Base-by-base conservation (phyloP, 2,329 filamentous ascomycete genomes). In the Neofusicoccum parvum region DNA sequence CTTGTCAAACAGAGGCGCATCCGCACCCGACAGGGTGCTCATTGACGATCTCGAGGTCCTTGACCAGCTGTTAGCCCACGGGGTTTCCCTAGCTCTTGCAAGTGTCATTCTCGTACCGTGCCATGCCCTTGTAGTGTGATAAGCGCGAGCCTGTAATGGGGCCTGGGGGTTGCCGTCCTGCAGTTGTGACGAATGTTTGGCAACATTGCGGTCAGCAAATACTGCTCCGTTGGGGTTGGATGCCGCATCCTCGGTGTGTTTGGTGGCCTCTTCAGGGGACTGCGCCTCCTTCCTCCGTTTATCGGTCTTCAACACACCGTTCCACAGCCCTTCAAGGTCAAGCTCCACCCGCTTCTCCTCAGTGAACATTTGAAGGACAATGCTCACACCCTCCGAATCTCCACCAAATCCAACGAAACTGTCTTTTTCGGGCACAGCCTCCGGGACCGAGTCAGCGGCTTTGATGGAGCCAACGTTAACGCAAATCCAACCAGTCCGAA, bases 401-500 rank as follows among this genome's bases (percentile, higher is more conserved):
- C 81, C 80, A 1, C 92, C 92, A 73, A 97, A 97, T 0, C 94
- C 94, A 39, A 92, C 88, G 65, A 94, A 87, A 9, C 85, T 82
- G 14, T 87, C 83, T 17, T 27, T 43, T 27, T 58, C 23, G 10
- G 45, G 14, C 0, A 3, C 20, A n/a, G 43, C 12, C 5, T 3
- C 32, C 10, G 58, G 49, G 5, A 45, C 62, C 11, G 53, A 59
- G 5, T 48, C 46, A n/a, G 83, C 81, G 23, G 86, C 85, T 49
- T 90, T 86, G 0, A 92, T 84, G 15, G 86, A 86, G 4, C 92
- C 92, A 10, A 95, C 86, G 74, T 97, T 96, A 67, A 98, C 91
- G 78, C 95, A 99, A 20, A 99, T 90, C 95, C 95, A 99, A 10
- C 93, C 94, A 0, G 94, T 97, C 12, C 90, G 89, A 62, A 97